Evolutionary conservation across 495 filamentous ascomycete species (phyloP).

Genomic region (Peziza echinospora): DNA sequence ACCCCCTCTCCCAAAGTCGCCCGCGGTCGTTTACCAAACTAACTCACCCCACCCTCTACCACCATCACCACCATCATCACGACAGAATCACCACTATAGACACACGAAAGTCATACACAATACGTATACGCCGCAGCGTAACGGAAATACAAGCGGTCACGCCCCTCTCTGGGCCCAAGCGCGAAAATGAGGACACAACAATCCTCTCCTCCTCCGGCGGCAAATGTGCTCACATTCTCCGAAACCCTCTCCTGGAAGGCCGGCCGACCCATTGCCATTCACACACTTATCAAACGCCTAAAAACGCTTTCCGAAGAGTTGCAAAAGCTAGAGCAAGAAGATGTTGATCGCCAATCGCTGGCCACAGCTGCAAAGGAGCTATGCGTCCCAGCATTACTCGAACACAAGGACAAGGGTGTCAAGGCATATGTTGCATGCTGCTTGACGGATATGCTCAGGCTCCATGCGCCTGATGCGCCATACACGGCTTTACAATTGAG

Average conservation of each 20-base stretch:
- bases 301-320: slow-evolving; percentile 67
- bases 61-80: no score
- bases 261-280: slow-evolving; percentile 63
- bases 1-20: no score
- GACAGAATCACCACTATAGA: no score
- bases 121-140: no score
- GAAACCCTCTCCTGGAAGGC: slow-evolving; percentile 80
- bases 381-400: slow-evolving; percentile 55
- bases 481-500: slow-evolving; percentile 79
- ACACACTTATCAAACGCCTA: slow-evolving; percentile 59
- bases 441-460: slow-evolving; percentile 76
- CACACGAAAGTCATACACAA: no score
- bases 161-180: no score
- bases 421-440: slow-evolving; percentile 73
- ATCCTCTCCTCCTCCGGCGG: no score
- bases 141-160: no score
- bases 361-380: slow-evolving; percentile 73
- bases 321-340: slow-evolving; percentile 68
- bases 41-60: no score
- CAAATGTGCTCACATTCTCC: slow-evolving; percentile 52
- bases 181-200: no score
- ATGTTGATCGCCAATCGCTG: slow-evolving; percentile 57
- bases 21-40: no score
- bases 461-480: slow-evolving; percentile 89
- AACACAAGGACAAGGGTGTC: slow-evolving; percentile 83